Evolutionary conservation across 192 early-diverging fungal species (phyloP).

Genomic region (Coemansia interrupta): DNA sequence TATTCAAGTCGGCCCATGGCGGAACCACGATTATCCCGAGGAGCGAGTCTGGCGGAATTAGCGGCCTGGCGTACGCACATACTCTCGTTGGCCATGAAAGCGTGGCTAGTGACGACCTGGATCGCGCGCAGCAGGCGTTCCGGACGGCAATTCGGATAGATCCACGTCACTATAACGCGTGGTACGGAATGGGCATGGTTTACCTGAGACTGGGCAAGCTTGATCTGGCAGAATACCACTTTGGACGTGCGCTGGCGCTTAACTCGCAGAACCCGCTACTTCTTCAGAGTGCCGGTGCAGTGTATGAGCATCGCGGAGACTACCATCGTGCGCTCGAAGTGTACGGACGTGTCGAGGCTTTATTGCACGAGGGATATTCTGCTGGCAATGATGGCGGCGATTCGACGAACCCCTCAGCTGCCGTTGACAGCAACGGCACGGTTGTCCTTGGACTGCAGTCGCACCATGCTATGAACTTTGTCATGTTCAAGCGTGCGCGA

Average conservation of each 20-base stretch:
- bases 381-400: not conserved
- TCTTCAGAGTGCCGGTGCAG: slow-evolving; percentile 66
- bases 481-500: slow-evolving; percentile 67
- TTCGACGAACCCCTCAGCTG: not conserved
- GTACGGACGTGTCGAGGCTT: slow-evolving; percentile 62
- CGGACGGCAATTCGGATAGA: slow-evolving; percentile 68
- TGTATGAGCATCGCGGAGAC: slow-evolving; percentile 61
- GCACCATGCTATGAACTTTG: slow-evolving; percentile 53
- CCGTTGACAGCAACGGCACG: slow-evolving; percentile 8
- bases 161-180: slow-evolving; percentile 77
- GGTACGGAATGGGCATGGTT: slow-evolving; percentile 78
- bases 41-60: slow-evolving; percentile 27
- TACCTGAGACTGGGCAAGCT: slow-evolving; percentile 71
- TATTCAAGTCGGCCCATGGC: slow-evolving; percentile 31
- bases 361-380: slow-evolving; percentile 28
- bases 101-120: slow-evolving; percentile 67
- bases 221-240: slow-evolving; percentile 70
- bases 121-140: slow-evolving; percentile 71
- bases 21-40: slow-evolving; percentile 25
- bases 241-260: slow-evolving; percentile 65
- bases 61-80: slow-evolving; percentile 68
- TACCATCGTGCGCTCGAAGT: slow-evolving; percentile 55
- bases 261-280: slow-evolving; percentile 71
- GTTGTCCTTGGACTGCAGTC: slow-evolving; percentile 16
- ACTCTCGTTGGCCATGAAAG: slow-evolving; percentile 84